Conservation (phyloP, 768 basidiomycete genomes). For the Russula abietina region DNA sequence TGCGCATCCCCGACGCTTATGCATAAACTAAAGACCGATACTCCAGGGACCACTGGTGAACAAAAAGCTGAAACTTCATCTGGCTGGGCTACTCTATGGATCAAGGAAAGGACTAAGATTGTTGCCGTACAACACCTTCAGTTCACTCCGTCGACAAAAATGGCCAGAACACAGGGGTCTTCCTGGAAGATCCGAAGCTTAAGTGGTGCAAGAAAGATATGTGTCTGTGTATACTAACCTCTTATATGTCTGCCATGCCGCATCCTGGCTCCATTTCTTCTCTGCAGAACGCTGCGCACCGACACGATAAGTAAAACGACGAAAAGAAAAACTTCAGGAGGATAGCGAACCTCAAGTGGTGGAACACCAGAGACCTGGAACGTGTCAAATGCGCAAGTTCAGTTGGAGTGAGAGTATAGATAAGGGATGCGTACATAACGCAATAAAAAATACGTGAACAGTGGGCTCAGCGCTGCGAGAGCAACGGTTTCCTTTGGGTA, state of each 20-base stretch:
- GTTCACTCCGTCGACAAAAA: conserved; percentile 14
- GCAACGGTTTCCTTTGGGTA: conserved; percentile 42
- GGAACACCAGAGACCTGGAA: conserved; percentile 62
- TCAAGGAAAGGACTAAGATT: neutral
- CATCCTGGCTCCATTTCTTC: conserved; percentile 49
- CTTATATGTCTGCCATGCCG: conserved; percentile 55
- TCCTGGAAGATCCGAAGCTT: conserved; percentile 23
- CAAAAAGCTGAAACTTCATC: neutral
- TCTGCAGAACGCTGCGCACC: conserved; percentile 38
- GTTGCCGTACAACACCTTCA: neutral
- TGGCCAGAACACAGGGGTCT: conserved; percentile 36
- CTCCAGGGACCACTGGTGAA: neutral
- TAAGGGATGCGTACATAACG: conserved; percentile 38
- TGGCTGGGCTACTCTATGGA: neutral
- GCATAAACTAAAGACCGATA: neutral
- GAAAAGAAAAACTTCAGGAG: neutral
- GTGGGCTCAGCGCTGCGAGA: conserved; percentile 49
- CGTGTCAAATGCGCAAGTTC: neutral
- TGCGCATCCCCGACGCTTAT: neutral
- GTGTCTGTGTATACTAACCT: conserved; percentile 33
- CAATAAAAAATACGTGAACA: conserved; percentile 59
- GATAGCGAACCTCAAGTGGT: conserved; percentile 46
- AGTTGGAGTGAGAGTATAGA: neutral
- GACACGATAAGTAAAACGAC: neutral
- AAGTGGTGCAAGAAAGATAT: neutral